Base-by-base conservation (phyloP, 2,329 filamentous ascomycete genomes). In the Annulohypoxylon truncatum region DNA sequence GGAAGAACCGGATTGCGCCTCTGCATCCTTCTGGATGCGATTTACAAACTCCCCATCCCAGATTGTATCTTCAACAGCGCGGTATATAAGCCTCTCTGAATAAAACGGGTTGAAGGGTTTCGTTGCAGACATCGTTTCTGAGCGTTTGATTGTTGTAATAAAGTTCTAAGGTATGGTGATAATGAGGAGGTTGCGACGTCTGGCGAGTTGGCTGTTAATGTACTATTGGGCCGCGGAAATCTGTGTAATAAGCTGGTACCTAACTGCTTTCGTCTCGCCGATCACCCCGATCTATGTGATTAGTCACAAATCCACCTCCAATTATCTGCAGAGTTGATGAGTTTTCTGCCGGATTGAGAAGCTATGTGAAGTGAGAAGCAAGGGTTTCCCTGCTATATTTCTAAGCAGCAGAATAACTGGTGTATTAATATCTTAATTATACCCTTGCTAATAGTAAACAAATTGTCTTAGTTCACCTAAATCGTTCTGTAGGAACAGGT, bases 81-180 rank as follows among this genome's bases (percentile, higher is more conserved):
- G 77, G 65, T 80, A 81, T 24, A 78, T 66, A 1, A 82, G 77
- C 4, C 79, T 75, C 15, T 74, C 64, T 1, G 79, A 81, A 55
- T 66, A 71, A 71, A 79, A 82, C 12, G 74, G 71, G 46, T 78
- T 70, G 24, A 75, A 69, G 2, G 72, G 72, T 33, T 64, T 67
- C 38, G 59, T 48, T 8, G 35, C 20, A n/a, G 66, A 61, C 69
- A 73, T 74, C 72, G 28, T 46, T 35, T 9, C 10, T 10, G 1
- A 38, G 7, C 1, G 5, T 44, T 9, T n/a, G 5, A 18, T 2
- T 26, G 24, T 28, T 9, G 33, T 44, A 12, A n/a, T n/a, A n/a
- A n/a, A n/a, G n/a, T n/a, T n/a, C n/a, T n/a, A n/a, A n/a, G n/a
- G n/a, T n/a, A n/a, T n/a, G n/a, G n/a, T n/a, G n/a, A n/a, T n/a